Evolutionary conservation across 139 green algal species (phyloP).

Genomic region (Volvox reticuliferus): DNA sequence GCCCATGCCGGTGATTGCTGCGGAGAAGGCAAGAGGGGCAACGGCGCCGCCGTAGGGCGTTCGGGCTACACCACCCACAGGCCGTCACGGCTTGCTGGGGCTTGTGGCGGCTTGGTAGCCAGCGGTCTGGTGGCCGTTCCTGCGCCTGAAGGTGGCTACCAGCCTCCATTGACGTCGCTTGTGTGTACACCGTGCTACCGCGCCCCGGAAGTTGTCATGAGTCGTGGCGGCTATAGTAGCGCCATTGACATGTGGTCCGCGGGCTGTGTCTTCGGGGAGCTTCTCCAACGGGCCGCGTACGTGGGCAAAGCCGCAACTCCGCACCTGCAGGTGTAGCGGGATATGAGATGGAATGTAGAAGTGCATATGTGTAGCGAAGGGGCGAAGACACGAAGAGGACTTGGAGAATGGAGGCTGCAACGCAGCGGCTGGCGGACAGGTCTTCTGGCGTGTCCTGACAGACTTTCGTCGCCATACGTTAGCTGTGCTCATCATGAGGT

Average conservation of each 20-base stretch:
- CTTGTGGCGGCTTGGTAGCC: neutral
- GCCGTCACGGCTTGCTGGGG: neutral
- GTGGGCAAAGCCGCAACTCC: conserved; percentile 80
- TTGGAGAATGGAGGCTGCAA: too few species aligned
- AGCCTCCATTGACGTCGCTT: conserved; percentile 80
- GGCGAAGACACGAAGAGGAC: neutral
- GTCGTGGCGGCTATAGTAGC: conserved; percentile 77
- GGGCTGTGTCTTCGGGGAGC: conserved; percentile 94
- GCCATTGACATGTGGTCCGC: conserved; percentile 85
- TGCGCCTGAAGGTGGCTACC: conserved; percentile 44
- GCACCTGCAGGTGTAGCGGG: conserved; percentile 79
- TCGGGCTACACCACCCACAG: neutral
- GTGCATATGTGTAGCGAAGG: neutral
- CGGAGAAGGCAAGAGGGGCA: neutral
- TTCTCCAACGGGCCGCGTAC: conserved; percentile 85
- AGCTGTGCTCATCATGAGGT: too few species aligned
- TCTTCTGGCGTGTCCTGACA: too few species aligned
- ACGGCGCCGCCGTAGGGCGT: neutral
- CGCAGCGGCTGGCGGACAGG: too few species aligned
- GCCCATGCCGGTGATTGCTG: neutral
- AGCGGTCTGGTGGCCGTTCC: neutral
- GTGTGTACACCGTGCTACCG: conserved; percentile 81
- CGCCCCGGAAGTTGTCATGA: conserved; percentile 69
- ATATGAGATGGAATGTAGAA: neutral
- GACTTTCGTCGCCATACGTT: too few species aligned